Base-by-base conservation (phyloP, 768 basidiomycete species). In the Boletus sensibilis region DNA sequence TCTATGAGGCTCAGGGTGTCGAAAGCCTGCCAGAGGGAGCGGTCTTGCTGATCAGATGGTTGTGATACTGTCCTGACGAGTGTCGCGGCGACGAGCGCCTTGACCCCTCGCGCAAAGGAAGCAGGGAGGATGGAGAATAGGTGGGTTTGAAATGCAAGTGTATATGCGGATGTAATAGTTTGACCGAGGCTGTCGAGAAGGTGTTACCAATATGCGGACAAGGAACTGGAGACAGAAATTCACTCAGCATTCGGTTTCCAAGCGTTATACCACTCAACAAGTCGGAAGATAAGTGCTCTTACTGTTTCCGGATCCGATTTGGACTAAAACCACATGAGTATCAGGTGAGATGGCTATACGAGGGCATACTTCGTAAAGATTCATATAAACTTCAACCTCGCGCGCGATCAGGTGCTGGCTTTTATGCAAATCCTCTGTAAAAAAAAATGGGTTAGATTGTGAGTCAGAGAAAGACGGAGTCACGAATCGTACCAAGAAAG, bases 1-100 rank as follows among this genome's bases (percentile, higher is more conserved):
- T 92, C 89, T 27, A 90, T 77, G 10, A 96, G 75, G 5, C 90
- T 90, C 0, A 96, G 80, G 1, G 75, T 74, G 53, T 88, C 88
- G 57, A 91, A 85, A 2, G 83, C 74, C 20, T 74, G 72, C 86
- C 88, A 86, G 34, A 87, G 66, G 16, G 64, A 27, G 12, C 63
- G 53, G 37, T 78, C 73, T 27, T 64, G 71, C 2, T 74, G 69
- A 18, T 70, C 67, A 8, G 68, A 60, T 1, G 68, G 62, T 27
- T 47, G 56, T 10, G 64, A 66, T 27, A 58, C 52, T 41, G 54
- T 68, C 61, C 47, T 65, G 39, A 55, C 58, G 44, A 90, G 78
- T 0, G 87, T 86, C 1, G 79, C 75, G 1, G 81, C 76, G 55
- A 87, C 81, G 11, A 93, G 81, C 0, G 75, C 74, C 65, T 88